A percentile compares a stretch with the other conserved stretches of the same genome.
These are phyloP conservation scores for Rhodotorula taiwanensis DNA, from an alignment of 768 basidiomycete genomes.

Conservation along the genomic window DNA sequence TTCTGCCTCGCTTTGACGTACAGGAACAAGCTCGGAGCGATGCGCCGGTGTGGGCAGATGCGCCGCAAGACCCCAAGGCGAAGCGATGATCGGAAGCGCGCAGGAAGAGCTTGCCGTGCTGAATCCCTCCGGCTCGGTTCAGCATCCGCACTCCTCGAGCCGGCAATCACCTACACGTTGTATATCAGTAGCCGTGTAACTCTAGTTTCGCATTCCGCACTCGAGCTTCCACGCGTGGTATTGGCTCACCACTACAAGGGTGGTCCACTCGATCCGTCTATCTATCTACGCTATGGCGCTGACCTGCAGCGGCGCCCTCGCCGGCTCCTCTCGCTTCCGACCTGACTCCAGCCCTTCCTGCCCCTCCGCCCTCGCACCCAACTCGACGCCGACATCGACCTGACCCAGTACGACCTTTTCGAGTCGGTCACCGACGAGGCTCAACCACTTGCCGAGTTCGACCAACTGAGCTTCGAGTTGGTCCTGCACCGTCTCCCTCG, in stretches of 20 bases:
- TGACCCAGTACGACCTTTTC: constrained; percentile 53
- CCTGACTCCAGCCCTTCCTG: neutral
- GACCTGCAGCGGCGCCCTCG: too few relatives aligned
- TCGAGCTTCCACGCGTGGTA: too few relatives aligned
- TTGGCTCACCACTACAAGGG: too few relatives aligned
- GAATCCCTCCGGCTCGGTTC: too few relatives aligned
- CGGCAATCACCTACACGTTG: too few relatives aligned
- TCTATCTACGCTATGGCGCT: too few relatives aligned
- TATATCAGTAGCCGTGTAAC: too few relatives aligned
- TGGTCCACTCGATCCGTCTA: too few relatives aligned
- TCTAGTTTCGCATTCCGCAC: too few relatives aligned
- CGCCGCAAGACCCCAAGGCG: constrained; percentile 2
- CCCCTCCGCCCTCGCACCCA: neutral
- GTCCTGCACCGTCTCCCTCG: constrained; percentile 56
- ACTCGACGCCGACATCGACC: neutral
- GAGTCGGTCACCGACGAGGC: constrained; percentile 65
- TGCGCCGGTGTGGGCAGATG: constrained; percentile 12
- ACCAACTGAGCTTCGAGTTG: constrained; percentile 69
- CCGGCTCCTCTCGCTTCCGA: neutral
- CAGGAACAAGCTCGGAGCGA: constrained; percentile 12
- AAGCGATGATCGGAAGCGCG: neutral
- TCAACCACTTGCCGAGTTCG: constrained; percentile 68
- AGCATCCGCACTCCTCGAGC: too few relatives aligned
- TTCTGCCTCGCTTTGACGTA: neutral
- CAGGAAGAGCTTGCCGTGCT: too few relatives aligned